phyloP scores from a whole-genome alignment of 106 monocot species.

The Acorus calamus region DNA sequence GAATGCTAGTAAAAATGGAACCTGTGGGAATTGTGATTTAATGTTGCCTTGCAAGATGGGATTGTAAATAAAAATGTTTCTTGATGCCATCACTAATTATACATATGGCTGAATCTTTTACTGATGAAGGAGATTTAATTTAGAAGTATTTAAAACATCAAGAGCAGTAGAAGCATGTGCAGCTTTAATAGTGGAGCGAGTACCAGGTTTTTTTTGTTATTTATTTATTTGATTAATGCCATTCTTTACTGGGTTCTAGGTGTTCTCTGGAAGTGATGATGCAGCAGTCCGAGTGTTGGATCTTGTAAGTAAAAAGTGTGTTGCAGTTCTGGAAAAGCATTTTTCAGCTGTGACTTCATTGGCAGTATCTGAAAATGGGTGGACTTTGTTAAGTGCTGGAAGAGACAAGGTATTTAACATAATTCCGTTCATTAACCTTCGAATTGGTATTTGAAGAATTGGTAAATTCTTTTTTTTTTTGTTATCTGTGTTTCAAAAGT shows the following conservation, averaged over 20 bases:
- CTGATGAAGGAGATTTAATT: too few relatives aligned
- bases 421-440: not conserved
- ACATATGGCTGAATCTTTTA: too few relatives aligned
- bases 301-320: slow-evolving; percentile 72
- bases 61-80: too few relatives aligned
- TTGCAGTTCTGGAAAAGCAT: slow-evolving; percentile 67
- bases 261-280: slow-evolving; percentile 97
- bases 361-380: slow-evolving; percentile 61
- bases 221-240: not conserved
- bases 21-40: too few relatives aligned
- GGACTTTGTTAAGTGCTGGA: slow-evolving; percentile 63
- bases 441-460: not conserved
- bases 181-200: too few relatives aligned
- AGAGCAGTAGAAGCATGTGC: too few relatives aligned
- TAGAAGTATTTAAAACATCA: too few relatives aligned
- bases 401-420: slow-evolving; percentile 57
- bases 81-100: too few relatives aligned
- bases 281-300: slow-evolving; percentile 69
- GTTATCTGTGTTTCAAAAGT: not conserved
- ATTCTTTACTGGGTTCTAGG: slow-evolving; percentile 22
- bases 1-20: too few relatives aligned
- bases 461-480: not conserved
- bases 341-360: slow-evolving; percentile 83
- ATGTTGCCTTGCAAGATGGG: too few relatives aligned
- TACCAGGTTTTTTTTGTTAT: not conserved